phyloP scores from a whole-genome alignment of 805 yeast genomes.

The Dipodascus albidus region DNA sequence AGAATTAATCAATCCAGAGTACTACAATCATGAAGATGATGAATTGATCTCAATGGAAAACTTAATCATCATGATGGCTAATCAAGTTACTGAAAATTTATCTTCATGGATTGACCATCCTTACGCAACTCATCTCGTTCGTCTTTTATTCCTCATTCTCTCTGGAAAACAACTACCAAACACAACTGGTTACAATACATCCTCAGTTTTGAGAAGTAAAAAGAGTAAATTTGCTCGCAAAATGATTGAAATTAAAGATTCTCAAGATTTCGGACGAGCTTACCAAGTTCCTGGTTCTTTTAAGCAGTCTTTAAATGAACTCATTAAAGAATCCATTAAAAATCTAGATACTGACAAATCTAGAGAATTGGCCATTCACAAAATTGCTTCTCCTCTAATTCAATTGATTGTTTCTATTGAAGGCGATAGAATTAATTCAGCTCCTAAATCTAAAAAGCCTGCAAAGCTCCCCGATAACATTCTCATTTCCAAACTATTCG shows the following conservation, averaged over 20 bases:
- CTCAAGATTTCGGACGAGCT: conserved; percentile 52
- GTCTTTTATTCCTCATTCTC: conserved; percentile 58
- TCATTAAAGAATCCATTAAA: conserved; percentile 31
- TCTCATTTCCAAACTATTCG: conserved; percentile 40
- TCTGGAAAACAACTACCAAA: conserved; percentile 69
- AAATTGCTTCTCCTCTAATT: conserved; percentile 77
- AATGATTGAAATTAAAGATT: conserved; percentile 80
- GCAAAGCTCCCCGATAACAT: conserved; percentile 38
- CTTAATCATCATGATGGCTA: conserved; percentile 49
- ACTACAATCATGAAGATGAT: conserved; percentile 14
- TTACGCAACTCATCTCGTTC: conserved; percentile 80
- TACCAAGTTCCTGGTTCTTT: conserved; percentile 65
- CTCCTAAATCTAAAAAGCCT: conserved; percentile 29
- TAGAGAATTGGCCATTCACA: conserved; percentile 67
- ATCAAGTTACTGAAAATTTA: conserved; percentile 53
- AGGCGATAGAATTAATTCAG: conserved; percentile 35
- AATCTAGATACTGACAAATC: conserved; percentile 34
- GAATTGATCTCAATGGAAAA: conserved; percentile 48
- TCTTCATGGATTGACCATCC: conserved; percentile 54
- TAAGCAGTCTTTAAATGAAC: conserved; percentile 43
- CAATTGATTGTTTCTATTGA: conserved; percentile 72
- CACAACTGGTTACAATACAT: conserved; percentile 28
- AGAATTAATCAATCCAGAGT: conserved; percentile 41
- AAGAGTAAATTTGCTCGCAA: conserved; percentile 77
- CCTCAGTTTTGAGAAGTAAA: conserved; percentile 64